phyloP scores from a whole-genome alignment of 139 green algal genomes.

The Micromonas pusilla region DNA sequence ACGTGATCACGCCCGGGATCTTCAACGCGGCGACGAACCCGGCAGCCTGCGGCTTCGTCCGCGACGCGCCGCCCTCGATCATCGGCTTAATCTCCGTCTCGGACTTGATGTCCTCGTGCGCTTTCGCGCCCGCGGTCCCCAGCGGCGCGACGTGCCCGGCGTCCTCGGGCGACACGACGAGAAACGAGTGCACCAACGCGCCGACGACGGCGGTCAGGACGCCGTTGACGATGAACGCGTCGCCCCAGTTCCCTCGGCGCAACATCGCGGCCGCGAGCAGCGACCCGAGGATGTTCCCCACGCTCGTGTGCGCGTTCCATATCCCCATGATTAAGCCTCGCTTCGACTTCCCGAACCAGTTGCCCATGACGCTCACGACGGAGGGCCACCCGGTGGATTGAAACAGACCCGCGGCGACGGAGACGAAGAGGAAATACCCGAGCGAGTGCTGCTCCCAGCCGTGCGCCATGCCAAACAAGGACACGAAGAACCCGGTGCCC shows the following conservation, averaged over 20 bases:
- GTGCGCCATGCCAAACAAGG: conserved; percentile 74
- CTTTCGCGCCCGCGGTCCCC: neutral
- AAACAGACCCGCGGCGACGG: conserved; percentile 66
- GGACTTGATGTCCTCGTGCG: neutral
- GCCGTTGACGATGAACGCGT: conserved; percentile 76
- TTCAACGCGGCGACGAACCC: conserved; percentile 69
- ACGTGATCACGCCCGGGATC: conserved; percentile 83
- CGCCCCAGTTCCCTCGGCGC: conserved; percentile 74
- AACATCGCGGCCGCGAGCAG: conserved; percentile 60
- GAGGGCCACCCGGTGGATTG: conserved; percentile 88
- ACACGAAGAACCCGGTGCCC: conserved; percentile 58
- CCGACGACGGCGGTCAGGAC: conserved; percentile 31
- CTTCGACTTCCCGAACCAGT: conserved; percentile 91
- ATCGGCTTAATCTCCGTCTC: neutral
- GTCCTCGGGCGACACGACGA: conserved; percentile 75
- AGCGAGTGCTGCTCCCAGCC: conserved; percentile 79
- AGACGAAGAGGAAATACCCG: conserved; percentile 69
- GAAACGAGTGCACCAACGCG: conserved; percentile 43
- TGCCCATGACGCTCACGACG: conserved; percentile 86
- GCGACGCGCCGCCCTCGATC: neutral
- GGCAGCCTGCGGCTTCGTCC: conserved; percentile 8
- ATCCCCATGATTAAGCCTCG: conserved; percentile 88
- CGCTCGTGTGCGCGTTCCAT: conserved; percentile 90
- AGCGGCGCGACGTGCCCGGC: conserved; percentile 45
- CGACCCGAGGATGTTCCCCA: conserved; percentile 89